Base-by-base conservation (phyloP, 208 protist genomes). In the Wallacemonas sp. region DNA sequence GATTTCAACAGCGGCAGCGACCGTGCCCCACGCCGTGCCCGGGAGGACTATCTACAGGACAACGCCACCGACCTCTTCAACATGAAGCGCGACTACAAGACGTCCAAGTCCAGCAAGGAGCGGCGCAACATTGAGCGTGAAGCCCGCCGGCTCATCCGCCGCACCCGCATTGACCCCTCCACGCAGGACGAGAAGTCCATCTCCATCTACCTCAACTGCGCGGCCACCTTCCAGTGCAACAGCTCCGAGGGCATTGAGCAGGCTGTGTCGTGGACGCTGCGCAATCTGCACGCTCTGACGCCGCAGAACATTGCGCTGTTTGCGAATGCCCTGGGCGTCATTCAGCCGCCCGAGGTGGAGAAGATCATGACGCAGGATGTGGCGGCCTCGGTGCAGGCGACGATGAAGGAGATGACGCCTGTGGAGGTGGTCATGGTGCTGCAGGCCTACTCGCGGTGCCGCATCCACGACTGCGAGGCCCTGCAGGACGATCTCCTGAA, bases 371-470 rank as follows among this genome's bases (percentile, higher is more conserved):
- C 61, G 20, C 38, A 74, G 18, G 77, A 84, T 23, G 54, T 91
- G 26, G 62, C 74, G 46, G 78, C 84, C 16, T 63, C 73, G 26
- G 77, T 92, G 55, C 65, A 82, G 36, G 65, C 74, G n/a, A 44
- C 69, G 20, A 74, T 91, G 59, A 61, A 54, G 12, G 76, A 89
- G 22, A 90, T 95, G 82, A 83, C 75, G 32, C 77, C 86, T 20
- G 90, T 95, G 11, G 86, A 95, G 62, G 63, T 93, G 50, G 83
- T 93, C 8, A 95, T 95, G 89, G 70, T 90, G 59, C 65, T 93
- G 28, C 89, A 95, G 65, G 89, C 89, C 18, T 91, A 90, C 62
- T 63, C 77, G 61, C 83, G 89, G 22, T 54, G 65, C 29, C 52
- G 54, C 49, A 70, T 94, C n/a, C 18, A 62, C 12, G 74, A 74